A percentile compares a stretch with the other conserved stretches of the same genome.
Conservation (phyloP, 225 moss, liverwort and hornwort species). For the Pseudisothecium myosuroides region DNA sequence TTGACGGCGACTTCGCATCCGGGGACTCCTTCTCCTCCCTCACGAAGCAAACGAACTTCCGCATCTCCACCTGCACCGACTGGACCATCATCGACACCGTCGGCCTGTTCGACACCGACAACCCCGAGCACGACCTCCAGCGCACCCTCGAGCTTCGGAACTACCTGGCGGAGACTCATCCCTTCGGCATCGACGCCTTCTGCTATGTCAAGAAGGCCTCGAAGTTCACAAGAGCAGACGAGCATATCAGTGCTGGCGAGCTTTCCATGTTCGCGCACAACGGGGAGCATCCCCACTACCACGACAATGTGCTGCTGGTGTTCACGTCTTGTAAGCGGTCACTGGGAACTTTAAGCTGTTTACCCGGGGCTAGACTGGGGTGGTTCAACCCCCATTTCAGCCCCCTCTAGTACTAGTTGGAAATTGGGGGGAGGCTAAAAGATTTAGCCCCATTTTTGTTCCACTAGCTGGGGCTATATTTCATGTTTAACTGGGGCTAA, state of each 20-base stretch:
- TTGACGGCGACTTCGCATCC: background rate
- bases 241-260: background rate
- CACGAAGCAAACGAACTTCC: background rate
- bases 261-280: background rate
- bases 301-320: background rate
- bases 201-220: background rate
- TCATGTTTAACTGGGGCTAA: too few relatives aligned
- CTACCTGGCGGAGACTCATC: background rate
- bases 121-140: background rate
- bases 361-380: too few relatives aligned
- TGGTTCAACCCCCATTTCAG: too few relatives aligned
- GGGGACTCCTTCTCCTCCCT: background rate
- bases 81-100: background rate
- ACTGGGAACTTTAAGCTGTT: too few relatives aligned
- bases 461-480: too few relatives aligned
- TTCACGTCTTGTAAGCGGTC: background rate
- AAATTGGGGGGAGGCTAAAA: too few relatives aligned
- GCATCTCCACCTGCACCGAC: background rate
- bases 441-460: too few relatives aligned
- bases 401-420: too few relatives aligned
- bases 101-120: background rate
- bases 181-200: background rate
- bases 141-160: background rate
- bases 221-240: background rate
- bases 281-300: background rate